These are phyloP conservation scores for Leptosphaerulina australis DNA, from an alignment of 2,329 filamentous ascomycete species.

Conservation along the genomic window DNA sequence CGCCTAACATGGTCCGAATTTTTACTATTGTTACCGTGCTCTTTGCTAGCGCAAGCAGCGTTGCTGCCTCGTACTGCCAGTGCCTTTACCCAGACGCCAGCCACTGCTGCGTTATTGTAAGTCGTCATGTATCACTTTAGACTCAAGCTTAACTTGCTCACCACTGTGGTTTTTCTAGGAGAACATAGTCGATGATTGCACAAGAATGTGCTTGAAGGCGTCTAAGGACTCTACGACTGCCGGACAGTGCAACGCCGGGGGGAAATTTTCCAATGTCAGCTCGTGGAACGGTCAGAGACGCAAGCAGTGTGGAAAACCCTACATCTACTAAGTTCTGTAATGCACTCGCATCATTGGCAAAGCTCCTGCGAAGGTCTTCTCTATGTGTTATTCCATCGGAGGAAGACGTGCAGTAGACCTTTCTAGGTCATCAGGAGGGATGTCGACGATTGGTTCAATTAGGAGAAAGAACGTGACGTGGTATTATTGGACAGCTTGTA, in stretches of 20 bases:
- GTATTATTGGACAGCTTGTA: neutral
- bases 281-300: constrained; percentile 6
- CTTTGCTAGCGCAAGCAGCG: constrained; percentile 9
- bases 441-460: neutral
- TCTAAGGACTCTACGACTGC: constrained; percentile 12
- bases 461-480: neutral
- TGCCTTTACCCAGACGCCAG: constrained; percentile 11
- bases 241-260: constrained; percentile 9
- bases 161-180: constrained; percentile 6
- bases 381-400: constrained; percentile 6
- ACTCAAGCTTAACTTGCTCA: constrained; percentile 7
- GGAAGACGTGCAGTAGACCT: constrained; percentile 6
- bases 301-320: constrained; percentile 11
- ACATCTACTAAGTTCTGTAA: constrained; percentile 6
- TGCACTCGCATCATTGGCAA: constrained; percentile 1
- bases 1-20: constrained; percentile 10
- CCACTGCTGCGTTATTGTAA: constrained; percentile 12
- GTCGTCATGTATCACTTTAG: constrained; percentile 7
- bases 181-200: constrained; percentile 10
- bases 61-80: constrained; percentile 12
- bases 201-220: constrained; percentile 11
- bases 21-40: constrained; percentile 10
- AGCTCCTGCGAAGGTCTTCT: constrained; percentile 2
- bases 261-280: constrained; percentile 12
- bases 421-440: constrained; percentile 8